phyloP scores from a whole-genome alignment of 345 rosid genomes.

The Eutrema heterophyllum region DNA sequence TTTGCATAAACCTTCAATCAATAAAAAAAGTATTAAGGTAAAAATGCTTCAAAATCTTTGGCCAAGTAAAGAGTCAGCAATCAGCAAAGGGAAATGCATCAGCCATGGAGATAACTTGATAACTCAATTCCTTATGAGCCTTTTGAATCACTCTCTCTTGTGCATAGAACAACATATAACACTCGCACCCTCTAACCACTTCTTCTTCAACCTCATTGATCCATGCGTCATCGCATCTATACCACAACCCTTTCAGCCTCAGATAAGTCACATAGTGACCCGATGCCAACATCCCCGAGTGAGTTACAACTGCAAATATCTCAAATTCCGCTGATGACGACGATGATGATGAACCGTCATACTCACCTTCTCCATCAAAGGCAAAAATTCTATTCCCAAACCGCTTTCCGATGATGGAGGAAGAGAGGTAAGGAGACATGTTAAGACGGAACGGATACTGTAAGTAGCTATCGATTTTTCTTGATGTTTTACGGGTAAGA shows the following conservation, averaged over 20 bases:
- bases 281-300: slow-evolving; percentile 76
- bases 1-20: slow-evolving; percentile 30
- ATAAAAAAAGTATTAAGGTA: slow-evolving; percentile 12
- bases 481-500: slow-evolving; percentile 49
- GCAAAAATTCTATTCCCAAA: slow-evolving; percentile 65
- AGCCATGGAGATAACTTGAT: slow-evolving; percentile 32
- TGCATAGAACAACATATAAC: slow-evolving; percentile 85
- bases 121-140: slow-evolving; percentile 33
- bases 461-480: slow-evolving; percentile 68
- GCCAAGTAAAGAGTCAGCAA: slow-evolving; percentile 47
- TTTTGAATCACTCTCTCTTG: slow-evolving; percentile 55
- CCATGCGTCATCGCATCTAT: slow-evolving; percentile 95
- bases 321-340: slow-evolving; percentile 52
- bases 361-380: slow-evolving; percentile 53
- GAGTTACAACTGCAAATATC: slow-evolving; percentile 81
- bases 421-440: slow-evolving; percentile 77
- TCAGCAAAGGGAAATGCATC: slow-evolving; percentile 41
- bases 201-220: slow-evolving; percentile 80
- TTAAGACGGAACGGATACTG: slow-evolving; percentile 81
- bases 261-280: slow-evolving; percentile 87
- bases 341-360: slow-evolving; percentile 33
- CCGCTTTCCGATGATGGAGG: slow-evolving; percentile 65
- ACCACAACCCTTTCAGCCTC: slow-evolving; percentile 71
- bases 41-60: slow-evolving; percentile 27
- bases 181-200: slow-evolving; percentile 76